Base-by-base conservation (phyloP, 768 basidiomycete genomes). In the Trametes villosa region DNA sequence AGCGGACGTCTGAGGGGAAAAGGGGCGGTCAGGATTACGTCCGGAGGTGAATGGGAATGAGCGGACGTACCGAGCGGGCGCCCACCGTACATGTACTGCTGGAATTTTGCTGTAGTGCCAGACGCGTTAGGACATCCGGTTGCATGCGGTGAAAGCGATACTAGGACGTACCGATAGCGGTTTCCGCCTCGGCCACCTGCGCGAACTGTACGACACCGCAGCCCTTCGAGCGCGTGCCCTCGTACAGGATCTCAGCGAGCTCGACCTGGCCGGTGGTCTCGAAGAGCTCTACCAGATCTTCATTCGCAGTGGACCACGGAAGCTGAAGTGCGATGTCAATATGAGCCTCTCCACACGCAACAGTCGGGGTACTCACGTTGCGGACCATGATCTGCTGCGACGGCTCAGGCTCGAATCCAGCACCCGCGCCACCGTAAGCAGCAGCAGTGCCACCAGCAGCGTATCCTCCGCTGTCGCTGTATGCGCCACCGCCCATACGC, bases 291-390 rank as follows among this genome's bases (percentile, higher is more conserved):
- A 99, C 96, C 44, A 99, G 78, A 72, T 99, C 96, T 72, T 99
- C 96, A 72, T 99, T 98, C 8, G 96, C 95, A 45, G 96, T 99
- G 11, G 96, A 98, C 96, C 96, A 99, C 1, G 96, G 96, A 18
- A 99, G 77, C 96, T 98, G 64, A 9, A 52, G 4, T 12, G 48
- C 17, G 24, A 38, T 29, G 18, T 38, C 27, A 58, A 18, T n/a
- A n/a, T n/a, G n/a, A n/a, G n/a, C n/a, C n/a, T 2, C 1, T 40
- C 36, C 26, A 22, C 17, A 31, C 18, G 38, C 20, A 20, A 7
- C 13, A 12, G 48, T n/a, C 6, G 18, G 29, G 30, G n/a, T 13
- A 88, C 96, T 74, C 74, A 97, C 96, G 74, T 99, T 99, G 76
- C 94, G 89, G 68, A 98, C 96, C 86, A 96, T 92, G 71, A 99